phyloP scores from a whole-genome alignment of 768 basidiomycete genomes.

The Mycena sanguinolenta region DNA sequence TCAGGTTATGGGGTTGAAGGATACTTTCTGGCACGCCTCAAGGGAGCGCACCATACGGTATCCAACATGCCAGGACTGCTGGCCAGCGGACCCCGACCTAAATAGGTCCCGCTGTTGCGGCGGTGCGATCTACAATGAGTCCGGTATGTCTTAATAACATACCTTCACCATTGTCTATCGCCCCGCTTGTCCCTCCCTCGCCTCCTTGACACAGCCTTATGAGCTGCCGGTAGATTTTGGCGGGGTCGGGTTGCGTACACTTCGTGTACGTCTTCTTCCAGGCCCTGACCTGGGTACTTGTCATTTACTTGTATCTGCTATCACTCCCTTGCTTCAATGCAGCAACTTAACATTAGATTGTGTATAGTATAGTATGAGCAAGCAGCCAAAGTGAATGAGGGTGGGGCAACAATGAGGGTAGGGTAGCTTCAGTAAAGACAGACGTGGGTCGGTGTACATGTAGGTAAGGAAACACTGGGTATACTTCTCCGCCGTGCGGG shows the following conservation, averaged over 20 bases:
- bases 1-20: conserved; percentile 6
- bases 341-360: no score
- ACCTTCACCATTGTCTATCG: not conserved
- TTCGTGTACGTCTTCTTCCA: conserved; percentile 8
- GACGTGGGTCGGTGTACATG: no score
- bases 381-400: no score
- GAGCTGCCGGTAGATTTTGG: not conserved
- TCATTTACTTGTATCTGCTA: not conserved
- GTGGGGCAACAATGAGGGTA: no score
- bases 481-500: no score
- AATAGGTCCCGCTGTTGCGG: no score
- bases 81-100: conserved; percentile 29
- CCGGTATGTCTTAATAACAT: not conserved
- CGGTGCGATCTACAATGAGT: not conserved
- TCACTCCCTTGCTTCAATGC: no score
- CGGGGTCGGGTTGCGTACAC: conserved; percentile 15
- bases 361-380: no score
- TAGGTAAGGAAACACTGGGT: no score
- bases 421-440: no score
- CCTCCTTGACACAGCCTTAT: not conserved
- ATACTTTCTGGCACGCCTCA: not conserved
- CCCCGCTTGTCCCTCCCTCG: not conserved
- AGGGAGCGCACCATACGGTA: not conserved
- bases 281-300: no score
- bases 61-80: conserved; percentile 27